These are phyloP conservation scores for Cladobotryum mycophilum DNA, from an alignment of 2,329 filamentous ascomycete species.

Conservation along the genomic window DNA sequence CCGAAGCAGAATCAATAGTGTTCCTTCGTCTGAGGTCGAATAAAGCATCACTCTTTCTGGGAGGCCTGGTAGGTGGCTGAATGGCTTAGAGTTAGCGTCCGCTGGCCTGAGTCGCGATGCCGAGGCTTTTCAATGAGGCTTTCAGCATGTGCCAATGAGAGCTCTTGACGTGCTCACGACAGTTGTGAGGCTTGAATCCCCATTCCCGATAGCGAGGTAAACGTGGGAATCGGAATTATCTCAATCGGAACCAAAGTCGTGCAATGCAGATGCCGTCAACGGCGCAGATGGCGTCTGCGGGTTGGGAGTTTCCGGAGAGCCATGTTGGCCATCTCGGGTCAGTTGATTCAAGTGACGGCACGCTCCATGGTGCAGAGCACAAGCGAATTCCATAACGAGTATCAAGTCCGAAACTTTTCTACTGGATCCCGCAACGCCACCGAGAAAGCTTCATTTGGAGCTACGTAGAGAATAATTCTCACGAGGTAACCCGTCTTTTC, in stretches of 20 bases:
- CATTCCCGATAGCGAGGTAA: no score
- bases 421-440: conserved; percentile 2
- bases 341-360: conserved; percentile 1
- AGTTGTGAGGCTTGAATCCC: no score
- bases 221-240: neutral
- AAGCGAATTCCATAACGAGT: conserved; percentile 1
- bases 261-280: conserved; percentile 1
- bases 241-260: neutral
- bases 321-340: neutral
- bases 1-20: no score
- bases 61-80: no score
- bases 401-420: conserved; percentile 2
- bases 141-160: neutral
- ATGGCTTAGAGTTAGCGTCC: no score
- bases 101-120: neutral
- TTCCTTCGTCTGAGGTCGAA: no score
- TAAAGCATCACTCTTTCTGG: no score
- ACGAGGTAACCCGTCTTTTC: neutral
- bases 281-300: conserved; percentile 1
- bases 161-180: neutral
- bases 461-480: neutral
- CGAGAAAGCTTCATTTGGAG: neutral
- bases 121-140: neutral
- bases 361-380: neutral
- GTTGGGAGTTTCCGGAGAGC: neutral